phyloP scores from a whole-genome alignment of 257 asterid species.

The Nicotiana noctiflora region DNA sequence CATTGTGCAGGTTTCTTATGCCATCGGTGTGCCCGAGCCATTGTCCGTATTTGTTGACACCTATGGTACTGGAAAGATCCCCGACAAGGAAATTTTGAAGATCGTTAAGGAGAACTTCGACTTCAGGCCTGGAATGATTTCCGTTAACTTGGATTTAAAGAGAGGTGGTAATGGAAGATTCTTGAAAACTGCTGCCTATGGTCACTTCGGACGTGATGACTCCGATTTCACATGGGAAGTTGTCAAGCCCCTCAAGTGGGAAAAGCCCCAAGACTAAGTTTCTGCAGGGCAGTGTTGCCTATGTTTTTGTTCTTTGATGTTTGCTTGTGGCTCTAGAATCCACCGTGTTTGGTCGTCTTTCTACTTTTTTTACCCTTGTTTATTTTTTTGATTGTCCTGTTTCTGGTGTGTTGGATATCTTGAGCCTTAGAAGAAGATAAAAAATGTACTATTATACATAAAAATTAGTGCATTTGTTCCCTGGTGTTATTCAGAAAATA shows the following conservation, averaged over 20 bases:
- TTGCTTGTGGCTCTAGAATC: neutral
- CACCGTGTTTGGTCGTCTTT: neutral
- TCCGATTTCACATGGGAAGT: slow-evolving; percentile 58
- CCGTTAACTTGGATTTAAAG: slow-evolving; percentile 51
- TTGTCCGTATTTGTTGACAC: slow-evolving; percentile 52
- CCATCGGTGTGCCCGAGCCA: slow-evolving; percentile 61
- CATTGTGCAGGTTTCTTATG: slow-evolving; percentile 57
- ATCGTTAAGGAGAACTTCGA: slow-evolving; percentile 53
- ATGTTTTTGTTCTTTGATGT: neutral
- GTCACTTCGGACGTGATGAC: slow-evolving; percentile 54
- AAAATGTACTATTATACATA: too few relatives aligned
- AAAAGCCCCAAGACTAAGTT: slow-evolving; percentile 30
- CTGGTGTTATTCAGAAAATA: neutral
- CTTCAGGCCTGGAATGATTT: slow-evolving; percentile 58
- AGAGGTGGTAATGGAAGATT: slow-evolving; percentile 44
- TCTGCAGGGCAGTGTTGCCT: neutral
- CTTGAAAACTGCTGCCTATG: slow-evolving; percentile 62
- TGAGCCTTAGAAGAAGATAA: too few relatives aligned
- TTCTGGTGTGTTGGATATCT: neutral
- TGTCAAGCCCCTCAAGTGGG: slow-evolving; percentile 53
- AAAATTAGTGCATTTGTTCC: too few relatives aligned
- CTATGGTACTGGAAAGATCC: slow-evolving; percentile 51
- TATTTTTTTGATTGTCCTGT: neutral
- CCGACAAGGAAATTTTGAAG: slow-evolving; percentile 44
- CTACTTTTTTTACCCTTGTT: neutral